Conservation (phyloP, 345 rosid species). For the Euphorbia tirucalli region DNA sequence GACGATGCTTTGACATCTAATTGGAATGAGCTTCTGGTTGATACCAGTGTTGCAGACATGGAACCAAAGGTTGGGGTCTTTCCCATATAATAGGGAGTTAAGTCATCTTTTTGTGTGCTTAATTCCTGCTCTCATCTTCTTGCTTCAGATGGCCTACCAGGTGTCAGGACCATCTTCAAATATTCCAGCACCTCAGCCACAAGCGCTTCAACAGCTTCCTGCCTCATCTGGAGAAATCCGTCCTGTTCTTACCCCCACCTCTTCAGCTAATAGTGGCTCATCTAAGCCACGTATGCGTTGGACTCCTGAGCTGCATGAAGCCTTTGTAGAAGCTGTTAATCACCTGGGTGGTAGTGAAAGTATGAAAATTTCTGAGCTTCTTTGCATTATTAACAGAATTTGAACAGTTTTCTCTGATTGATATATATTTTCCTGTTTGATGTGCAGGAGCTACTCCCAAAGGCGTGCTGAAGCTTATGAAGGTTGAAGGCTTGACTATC, state of each 20-base stretch:
- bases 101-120: conserved; percentile 13
- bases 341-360: conserved; percentile 86
- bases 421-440: conserved; percentile 20
- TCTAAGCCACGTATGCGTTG: conserved; percentile 90
- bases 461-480: conserved; percentile 85
- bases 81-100: conserved; percentile 12
- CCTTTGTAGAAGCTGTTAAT: conserved; percentile 86
- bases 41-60: conserved; percentile 37
- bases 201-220: conserved; percentile 44
- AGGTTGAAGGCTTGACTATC: conserved; percentile 78
- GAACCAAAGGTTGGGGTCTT: conserved; percentile 59
- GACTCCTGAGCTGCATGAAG: conserved; percentile 91
- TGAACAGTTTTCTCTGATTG: conserved; percentile 21
- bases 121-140: conserved; percentile 26
- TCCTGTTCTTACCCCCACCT: conserved; percentile 41
- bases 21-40: conserved; percentile 65
- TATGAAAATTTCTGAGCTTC: conserved; percentile 26
- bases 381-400: neutral
- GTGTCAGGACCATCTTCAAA: conserved; percentile 38
- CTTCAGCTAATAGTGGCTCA: conserved; percentile 56
- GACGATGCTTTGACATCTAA: conserved; percentile 50
- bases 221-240: conserved; percentile 53
- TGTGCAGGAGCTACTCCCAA: conserved; percentile 87
- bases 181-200: conserved; percentile 40
- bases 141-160: conserved; percentile 56